Base-by-base conservation (phyloP, 2,329 filamentous ascomycete genomes). In the Ophiostoma populinum region DNA sequence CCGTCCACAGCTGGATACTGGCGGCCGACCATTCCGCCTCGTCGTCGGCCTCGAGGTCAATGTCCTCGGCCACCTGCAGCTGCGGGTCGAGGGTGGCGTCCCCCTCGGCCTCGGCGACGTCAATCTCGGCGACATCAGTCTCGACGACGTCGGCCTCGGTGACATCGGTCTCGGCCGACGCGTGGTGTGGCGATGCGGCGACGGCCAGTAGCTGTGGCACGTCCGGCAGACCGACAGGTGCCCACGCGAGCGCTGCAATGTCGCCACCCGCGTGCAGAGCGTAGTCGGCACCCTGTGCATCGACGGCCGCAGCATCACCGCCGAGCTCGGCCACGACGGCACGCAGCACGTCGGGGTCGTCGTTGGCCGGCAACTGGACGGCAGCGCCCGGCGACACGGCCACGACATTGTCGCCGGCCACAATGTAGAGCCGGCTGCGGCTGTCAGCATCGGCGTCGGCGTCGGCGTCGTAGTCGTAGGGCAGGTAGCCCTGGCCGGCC, bases 221-320 rank as follows among this genome's bases (percentile, higher is more conserved):
- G 4, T 55, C 48, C 6, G 50, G 45, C 13, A 52, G 46, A 8
- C 49, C 50, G 3, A 47, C 43, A 2, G 62, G 60, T 1, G 61
- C 63, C 69, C 69, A 74, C 31, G 58, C 61, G 49, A 72, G 60
- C 18, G 59, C 54, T 5, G 65, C 49, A 5, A 67, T 59, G 11
- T 70, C 56, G 33, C 68, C 67, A 9, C 65, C 67, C 0, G 61
- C 55, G 39, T 74, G 63, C 11, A 74, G 45, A 42, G 70, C 52
- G 64, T 65, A 71, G 4, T 21, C 18, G 18, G n/a, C 11, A 65
- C 66, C 5, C n/a, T n/a, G n/a, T n/a, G n/a, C n/a, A n/a, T n/a
- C n/a, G n/a, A n/a, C n/a, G n/a, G n/a, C n/a, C n/a, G n/a, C n/a
- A n/a, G n/a, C n/a, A n/a, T n/a, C n/a, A n/a, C 25, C 24, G 2